Conservation (phyloP, 345 rosid species). For the Leavenworthia alabamica region DNA sequence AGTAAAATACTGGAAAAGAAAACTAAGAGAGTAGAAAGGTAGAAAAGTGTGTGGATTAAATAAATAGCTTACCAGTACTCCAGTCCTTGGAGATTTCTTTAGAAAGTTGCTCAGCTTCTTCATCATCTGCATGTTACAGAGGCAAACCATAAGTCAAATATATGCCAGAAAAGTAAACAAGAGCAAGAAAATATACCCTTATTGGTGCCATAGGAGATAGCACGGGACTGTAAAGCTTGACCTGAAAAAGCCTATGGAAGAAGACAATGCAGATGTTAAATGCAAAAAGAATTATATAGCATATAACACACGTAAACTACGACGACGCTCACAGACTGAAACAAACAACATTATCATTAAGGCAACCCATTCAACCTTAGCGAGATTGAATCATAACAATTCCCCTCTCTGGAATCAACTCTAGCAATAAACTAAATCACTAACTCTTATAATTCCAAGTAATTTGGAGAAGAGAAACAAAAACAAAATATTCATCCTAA, state of each 20-base stretch:
- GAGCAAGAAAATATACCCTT: constrained; percentile 38
- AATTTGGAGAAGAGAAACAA: too few relatives aligned
- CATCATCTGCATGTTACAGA: constrained; percentile 51
- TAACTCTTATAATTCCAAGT: too few relatives aligned
- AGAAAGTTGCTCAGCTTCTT: constrained; percentile 81
- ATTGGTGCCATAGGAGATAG: constrained; percentile 49
- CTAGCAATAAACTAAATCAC: too few relatives aligned
- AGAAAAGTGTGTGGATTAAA: too few relatives aligned
- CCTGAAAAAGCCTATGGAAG: constrained; percentile 47
- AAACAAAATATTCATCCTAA: too few relatives aligned
- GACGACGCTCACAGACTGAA: too few relatives aligned
- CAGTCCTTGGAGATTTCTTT: constrained; percentile 94
- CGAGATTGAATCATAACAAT: too few relatives aligned
- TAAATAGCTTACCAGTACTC: constrained; percentile 68
- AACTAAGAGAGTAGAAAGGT: background rate
- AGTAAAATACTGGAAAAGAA: background rate
- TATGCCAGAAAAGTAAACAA: background rate
- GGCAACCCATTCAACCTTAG: too few relatives aligned
- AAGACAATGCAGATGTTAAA: background rate
- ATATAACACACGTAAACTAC: too few relatives aligned
- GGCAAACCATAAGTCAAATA: constrained; percentile 12
- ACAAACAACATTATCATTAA: too few relatives aligned
- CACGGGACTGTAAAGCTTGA: constrained; percentile 41
- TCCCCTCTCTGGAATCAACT: too few relatives aligned
- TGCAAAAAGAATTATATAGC: too few relatives aligned